These are phyloP conservation scores for Datura wrightii DNA, from an alignment of 257 asterid species.

Conservation along the genomic window DNA sequence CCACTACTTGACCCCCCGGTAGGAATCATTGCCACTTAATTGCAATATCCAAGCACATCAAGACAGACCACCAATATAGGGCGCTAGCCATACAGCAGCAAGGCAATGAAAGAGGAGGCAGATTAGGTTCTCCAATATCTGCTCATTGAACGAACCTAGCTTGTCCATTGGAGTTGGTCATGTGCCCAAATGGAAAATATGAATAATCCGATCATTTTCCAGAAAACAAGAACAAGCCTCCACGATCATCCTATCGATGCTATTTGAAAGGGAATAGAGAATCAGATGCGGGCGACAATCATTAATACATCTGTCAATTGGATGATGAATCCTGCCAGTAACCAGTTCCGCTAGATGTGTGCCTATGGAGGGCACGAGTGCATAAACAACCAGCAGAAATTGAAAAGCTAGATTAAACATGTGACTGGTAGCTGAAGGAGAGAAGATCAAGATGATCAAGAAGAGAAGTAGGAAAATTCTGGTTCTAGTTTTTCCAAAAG, in stretches of 20 bases:
- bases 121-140: constrained; percentile 17
- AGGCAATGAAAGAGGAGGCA: constrained; percentile 16
- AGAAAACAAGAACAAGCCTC: constrained; percentile 22
- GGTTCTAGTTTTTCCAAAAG: neutral
- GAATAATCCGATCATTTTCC: neutral
- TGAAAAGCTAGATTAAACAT: neutral
- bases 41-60: neutral
- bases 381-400: neutral
- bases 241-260: neutral
- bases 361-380: neutral
- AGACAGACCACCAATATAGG: neutral
- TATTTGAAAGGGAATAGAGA: neutral
- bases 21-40: constrained; percentile 12
- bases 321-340: neutral
- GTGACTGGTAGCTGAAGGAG: neutral
- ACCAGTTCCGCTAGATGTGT: neutral
- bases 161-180: neutral
- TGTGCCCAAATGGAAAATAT: neutral
- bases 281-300: neutral
- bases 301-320: neutral
- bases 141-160: neutral
- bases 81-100: constrained; percentile 18
- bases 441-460: constrained; percentile 14
- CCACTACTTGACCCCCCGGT: neutral
- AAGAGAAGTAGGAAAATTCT: neutral